Evolutionary conservation across 371 early-diverging fungal species (phyloP).

Genomic region (Dichotomocladium elegans): DNA sequence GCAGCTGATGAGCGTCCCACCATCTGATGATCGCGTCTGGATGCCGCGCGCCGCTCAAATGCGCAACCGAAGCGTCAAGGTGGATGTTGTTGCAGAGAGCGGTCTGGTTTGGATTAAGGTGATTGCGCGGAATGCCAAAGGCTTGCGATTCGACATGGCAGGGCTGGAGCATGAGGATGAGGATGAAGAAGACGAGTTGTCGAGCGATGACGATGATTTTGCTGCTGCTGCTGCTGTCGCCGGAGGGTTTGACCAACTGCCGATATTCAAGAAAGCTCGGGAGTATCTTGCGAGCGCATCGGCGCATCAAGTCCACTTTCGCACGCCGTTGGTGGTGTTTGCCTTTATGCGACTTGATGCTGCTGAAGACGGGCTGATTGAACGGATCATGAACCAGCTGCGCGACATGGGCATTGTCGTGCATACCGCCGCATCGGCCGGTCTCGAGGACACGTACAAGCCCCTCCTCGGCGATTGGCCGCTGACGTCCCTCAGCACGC

Average conservation of each 20-base stretch:
- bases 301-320: conserved; percentile 50
- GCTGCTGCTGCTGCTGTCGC: background rate
- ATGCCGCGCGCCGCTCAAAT: conserved; percentile 28
- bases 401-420: conserved; percentile 35
- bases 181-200: conserved; percentile 13
- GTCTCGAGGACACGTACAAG: conserved; percentile 4
- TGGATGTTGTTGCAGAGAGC: conserved; percentile 48
- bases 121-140: conserved; percentile 48
- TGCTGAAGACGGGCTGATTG: conserved; percentile 31
- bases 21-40: conserved; percentile 16
- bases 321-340: conserved; percentile 49
- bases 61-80: conserved; percentile 26
- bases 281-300: conserved; percentile 36
- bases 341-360: conserved; percentile 45
- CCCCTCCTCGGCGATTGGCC: background rate
- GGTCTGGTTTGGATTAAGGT: conserved; percentile 56
- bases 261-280: conserved; percentile 50
- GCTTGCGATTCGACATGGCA: conserved; percentile 43
- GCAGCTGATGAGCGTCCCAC: conserved; percentile 21
- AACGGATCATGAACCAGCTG: conserved; percentile 32
- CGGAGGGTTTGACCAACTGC: conserved; percentile 28
- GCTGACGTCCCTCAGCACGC: conserved; percentile 19
- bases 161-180: conserved; percentile 34
- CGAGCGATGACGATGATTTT: conserved; percentile 4
- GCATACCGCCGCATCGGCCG: background rate